Evolutionary conservation across 2,329 filamentous ascomycete species (phyloP).

Genomic region (Chaetoscypha palmicola): DNA sequence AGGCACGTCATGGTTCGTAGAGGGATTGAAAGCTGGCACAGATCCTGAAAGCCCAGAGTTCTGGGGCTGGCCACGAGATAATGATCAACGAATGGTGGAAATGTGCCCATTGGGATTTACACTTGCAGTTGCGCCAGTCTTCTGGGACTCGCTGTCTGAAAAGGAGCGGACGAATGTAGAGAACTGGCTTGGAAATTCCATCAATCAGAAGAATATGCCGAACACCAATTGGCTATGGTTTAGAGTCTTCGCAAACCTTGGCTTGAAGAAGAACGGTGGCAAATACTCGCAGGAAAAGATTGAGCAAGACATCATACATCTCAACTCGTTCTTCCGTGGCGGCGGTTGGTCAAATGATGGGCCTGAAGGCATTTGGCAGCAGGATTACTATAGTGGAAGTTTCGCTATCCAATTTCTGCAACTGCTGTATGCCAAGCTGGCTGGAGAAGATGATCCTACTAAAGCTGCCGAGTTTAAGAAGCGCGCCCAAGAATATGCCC

Average conservation of each 20-base stretch:
- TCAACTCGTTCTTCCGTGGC: conserved; percentile 76
- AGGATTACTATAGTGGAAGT: conserved; percentile 79
- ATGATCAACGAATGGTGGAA: conserved; percentile 79
- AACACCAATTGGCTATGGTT: conserved; percentile 72
- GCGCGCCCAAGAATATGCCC: conserved; percentile 57
- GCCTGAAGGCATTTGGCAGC: conserved; percentile 70
- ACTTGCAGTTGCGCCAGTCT: conserved; percentile 53
- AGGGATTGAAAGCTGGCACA: conserved; percentile 64
- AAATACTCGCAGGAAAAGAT: conserved; percentile 62
- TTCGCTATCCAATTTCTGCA: conserved; percentile 79
- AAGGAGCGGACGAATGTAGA: conserved; percentile 60
- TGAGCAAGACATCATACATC: conserved; percentile 67
- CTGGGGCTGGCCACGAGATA: conserved; percentile 69
- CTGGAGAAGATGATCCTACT: conserved; percentile 56
- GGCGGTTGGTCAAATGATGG: conserved; percentile 80
- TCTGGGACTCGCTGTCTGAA: conserved; percentile 50
- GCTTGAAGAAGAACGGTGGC: conserved; percentile 67
- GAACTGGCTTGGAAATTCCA: conserved; percentile 63
- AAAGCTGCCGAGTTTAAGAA: conserved; percentile 63
- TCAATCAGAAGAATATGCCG: conserved; percentile 74
- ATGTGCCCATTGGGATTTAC: conserved; percentile 74
- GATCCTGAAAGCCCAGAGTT: conserved; percentile 64
- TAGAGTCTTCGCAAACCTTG: conserved; percentile 75
- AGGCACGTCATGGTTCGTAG: conserved; percentile 58
- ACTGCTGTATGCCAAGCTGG: conserved; percentile 67